Evolutionary conservation across 1,284 basidiomycete species (phyloP).

Genomic region (Vanrija pseudolonga): DNA sequence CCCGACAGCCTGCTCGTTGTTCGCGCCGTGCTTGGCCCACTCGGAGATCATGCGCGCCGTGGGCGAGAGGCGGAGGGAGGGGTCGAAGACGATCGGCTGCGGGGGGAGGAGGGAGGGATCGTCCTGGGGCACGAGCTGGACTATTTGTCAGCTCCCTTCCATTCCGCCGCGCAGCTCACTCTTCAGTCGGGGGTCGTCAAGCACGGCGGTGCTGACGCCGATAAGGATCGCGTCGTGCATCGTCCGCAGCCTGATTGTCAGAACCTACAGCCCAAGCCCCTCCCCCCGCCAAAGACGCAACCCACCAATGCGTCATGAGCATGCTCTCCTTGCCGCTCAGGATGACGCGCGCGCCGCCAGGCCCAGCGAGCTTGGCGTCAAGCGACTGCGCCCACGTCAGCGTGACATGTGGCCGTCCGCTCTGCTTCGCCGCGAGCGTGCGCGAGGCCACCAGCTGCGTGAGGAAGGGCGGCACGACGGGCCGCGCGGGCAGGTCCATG

Average conservation of each 20-base stretch:
- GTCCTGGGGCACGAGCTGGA: conserved; percentile 32
- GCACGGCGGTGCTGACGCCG: conserved; percentile 82
- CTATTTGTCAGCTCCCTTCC: conserved; percentile 7
- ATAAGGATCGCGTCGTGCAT: conserved; percentile 91
- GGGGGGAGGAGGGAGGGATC: conserved; percentile 52
- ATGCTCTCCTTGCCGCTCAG: conserved; percentile 85
- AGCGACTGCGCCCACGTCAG: conserved; percentile 93
- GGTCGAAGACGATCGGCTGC: conserved; percentile 80
- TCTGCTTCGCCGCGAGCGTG: conserved; percentile 2
- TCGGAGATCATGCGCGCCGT: conserved; percentile 65
- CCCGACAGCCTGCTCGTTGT: conserved; percentile 9
- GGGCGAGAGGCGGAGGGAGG: conserved; percentile 62
- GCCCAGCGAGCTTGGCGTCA: conserved; percentile 87
- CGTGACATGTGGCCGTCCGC: conserved; percentile 54
- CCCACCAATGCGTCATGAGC: conserved; percentile 89
- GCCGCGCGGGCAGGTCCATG: too few species aligned
- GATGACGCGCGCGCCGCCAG: conserved; percentile 66
- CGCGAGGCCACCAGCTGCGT: conserved; percentile 5
- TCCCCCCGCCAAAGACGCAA: neutral
- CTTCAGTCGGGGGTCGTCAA: conserved; percentile 90
- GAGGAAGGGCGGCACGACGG: conserved; percentile 2
- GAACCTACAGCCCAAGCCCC: too few species aligned
- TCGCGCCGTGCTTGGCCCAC: conserved; percentile 2
- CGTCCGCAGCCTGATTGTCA: conserved; percentile 65
- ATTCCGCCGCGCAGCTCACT: conserved; percentile 54